A percentile compares a stretch with the other conserved stretches of the same genome.
Conservation (phyloP, 345 rosid species). For the Carallia pectinifolia region DNA sequence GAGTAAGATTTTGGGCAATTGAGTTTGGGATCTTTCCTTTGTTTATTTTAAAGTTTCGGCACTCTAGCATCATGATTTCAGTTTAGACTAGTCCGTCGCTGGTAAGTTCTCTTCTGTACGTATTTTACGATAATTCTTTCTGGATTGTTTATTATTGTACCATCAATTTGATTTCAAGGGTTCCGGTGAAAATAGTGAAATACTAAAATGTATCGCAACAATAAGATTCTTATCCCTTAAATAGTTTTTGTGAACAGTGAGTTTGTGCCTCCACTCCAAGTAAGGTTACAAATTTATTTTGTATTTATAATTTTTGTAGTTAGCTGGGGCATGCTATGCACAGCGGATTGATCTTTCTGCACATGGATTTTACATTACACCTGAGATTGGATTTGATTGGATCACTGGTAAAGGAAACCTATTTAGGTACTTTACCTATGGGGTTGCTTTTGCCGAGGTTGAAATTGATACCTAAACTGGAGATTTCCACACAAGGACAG, state of each 20-base stretch:
- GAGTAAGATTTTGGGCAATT: too few relatives aligned
- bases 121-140: too few relatives aligned
- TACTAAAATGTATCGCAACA: neutral
- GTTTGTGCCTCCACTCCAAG: conserved; percentile 10
- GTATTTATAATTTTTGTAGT: conserved; percentile 33
- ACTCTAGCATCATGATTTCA: too few relatives aligned
- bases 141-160: too few relatives aligned
- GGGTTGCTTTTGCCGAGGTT: conserved; percentile 90
- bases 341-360: conserved; percentile 89
- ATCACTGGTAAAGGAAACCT: conserved; percentile 67
- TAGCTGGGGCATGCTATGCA: conserved; percentile 61
- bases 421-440: conserved; percentile 80
- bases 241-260: neutral
- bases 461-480: conserved; percentile 90
- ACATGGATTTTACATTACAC: conserved; percentile 83
- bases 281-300: conserved; percentile 1
- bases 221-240: neutral
- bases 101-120: too few relatives aligned
- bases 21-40: too few relatives aligned
- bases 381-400: conserved; percentile 86
- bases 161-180: too few relatives aligned
- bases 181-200: too few relatives aligned
- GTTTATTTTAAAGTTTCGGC: too few relatives aligned
- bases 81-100: too few relatives aligned
- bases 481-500: conserved; percentile 78